Evolutionary conservation across 495 filamentous ascomycete genomes (phyloP), one percentile per base, ranked within the genome.

Genomic region (Elasticomyces elasticus): DNA sequence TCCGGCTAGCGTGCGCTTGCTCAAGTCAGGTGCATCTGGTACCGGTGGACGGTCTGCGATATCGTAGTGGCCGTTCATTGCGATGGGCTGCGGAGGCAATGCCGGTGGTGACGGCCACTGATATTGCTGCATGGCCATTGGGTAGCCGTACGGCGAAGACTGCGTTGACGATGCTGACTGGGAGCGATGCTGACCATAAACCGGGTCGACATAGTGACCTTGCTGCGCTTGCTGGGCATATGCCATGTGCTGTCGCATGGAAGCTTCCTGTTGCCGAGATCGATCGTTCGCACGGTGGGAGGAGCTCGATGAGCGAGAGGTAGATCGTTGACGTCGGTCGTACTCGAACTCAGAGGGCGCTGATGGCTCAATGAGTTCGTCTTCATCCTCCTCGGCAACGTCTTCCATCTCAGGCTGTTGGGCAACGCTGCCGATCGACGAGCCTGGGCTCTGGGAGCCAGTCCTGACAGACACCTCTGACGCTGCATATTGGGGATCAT

Each of bases 1-100:
- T 11, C 85, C 84, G n/a, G 79, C 41, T 62, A 71, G 72, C 0
- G 74, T 77, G 33, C 64, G 72, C 47, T 69, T 67, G 58, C 69
- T 71, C 1, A 73, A 72, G 53, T 78, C 69, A 38, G 65, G 28
- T 28, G 52, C 25, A 47, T 54, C 52, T 2, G 53, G 52, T 3
- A 50, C 51, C 13, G 51, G 25, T 19, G 48, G 60, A 20, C 64
- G 63, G 38, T 73, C 65, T 2, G 20, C 56, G 55, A 31, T 59
- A 30, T 19, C 53, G 58, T 9, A 68, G 67, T 25, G 67, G 66
- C 24, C 40, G 26, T 45, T 54, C 44, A 62, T 45, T 6, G 28
- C 3, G 22, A 6, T n/a, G 5, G 30, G 33, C 6, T 30, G 45
- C 24, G 37, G 42, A 5, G 59, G 9, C 22, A 42, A 17, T 24